Evolutionary conservation across 257 asterid genomes (phyloP), one percentile per base, ranked within the genome.

Genomic region (Misopates orontium): DNA sequence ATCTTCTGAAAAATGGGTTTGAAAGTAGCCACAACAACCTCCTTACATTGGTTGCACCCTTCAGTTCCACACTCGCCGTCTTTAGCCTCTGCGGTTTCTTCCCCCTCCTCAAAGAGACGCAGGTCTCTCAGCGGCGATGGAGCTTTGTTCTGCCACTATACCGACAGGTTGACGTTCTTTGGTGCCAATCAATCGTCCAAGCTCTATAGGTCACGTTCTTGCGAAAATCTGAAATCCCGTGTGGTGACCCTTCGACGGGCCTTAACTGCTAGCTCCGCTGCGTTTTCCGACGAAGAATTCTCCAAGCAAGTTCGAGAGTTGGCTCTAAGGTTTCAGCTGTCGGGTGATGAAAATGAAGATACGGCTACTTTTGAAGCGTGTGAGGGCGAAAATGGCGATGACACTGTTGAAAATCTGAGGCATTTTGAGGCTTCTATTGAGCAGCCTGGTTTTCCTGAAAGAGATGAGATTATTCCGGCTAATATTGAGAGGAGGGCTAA

Each of bases 281-380:
- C 99, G 0, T 90, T 86, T 47, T 88, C 95, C 0, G 97, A 93
- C 32, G 97, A 93, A 18, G 99, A 88, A 39, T 87, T 90, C 64
- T 83, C 93, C 23, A 86, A 69, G 62, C 61, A 79, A 41, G 82
- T 87, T 71, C 77, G 82, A 41, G 94, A 87, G 17, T 51, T 78
- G 68, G 78, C 87, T 0, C 62, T 56, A 8, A 78, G 77, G 14
- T 86, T 78, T 60, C 85, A 78, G 31, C 45, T 74, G 0, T 77
- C 80, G 0, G 77, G 74, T 1, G 86, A 75, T 0, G 78, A 74
- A 4, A 66, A 24, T 2, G 81, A 63, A 15, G 55, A 32, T 51
- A 1, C 55, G 12, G 61, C 72, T 57, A 47, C 11, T 5, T 49
- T 40, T 11, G 76, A 41, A 12, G 45, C 28, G 18, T 54, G 21